phyloP scores from a whole-genome alignment of 257 asterid species.

The Scutellaria minor region DNA sequence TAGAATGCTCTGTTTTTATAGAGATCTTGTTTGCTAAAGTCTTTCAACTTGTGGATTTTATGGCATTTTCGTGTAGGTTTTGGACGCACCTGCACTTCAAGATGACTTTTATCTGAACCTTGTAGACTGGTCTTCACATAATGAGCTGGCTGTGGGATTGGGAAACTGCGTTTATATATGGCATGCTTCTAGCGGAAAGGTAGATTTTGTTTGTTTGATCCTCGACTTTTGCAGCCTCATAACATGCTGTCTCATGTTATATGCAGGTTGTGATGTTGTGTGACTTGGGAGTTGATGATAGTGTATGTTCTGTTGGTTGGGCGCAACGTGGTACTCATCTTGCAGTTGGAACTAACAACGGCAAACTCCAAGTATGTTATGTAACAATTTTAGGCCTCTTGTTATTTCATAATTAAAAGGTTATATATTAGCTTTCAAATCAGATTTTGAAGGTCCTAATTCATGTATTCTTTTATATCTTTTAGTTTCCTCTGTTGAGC shows the following conservation, averaged over 20 bases:
- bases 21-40: not conserved
- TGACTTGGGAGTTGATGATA: conserved; percentile 30
- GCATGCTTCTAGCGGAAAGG: conserved; percentile 33
- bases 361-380: conserved; percentile 76
- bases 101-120: conserved; percentile 34
- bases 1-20: not conserved
- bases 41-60: conserved; percentile 2
- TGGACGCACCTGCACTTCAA: conserved; percentile 36
- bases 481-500: not conserved
- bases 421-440: not conserved
- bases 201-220: conserved; percentile 3
- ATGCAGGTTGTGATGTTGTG: conserved; percentile 61
- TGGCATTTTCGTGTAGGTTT: conserved; percentile 40
- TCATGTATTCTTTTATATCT: conserved; percentile 2
- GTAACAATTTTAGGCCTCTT: not conserved
- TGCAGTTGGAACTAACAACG: conserved; percentile 87
- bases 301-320: conserved; percentile 43
- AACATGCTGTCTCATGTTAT: not conserved
- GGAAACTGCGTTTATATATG: conserved; percentile 34
- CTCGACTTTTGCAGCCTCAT: not conserved
- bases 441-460: not conserved
- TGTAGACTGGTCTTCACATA: conserved; percentile 32
- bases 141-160: conserved; percentile 37
- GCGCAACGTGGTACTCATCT: conserved; percentile 67
- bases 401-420: conserved; percentile 12